These are phyloP conservation scores for Cadophora sp. DNA, from an alignment of 2,329 filamentous ascomycete species.

Conservation along the genomic window DNA sequence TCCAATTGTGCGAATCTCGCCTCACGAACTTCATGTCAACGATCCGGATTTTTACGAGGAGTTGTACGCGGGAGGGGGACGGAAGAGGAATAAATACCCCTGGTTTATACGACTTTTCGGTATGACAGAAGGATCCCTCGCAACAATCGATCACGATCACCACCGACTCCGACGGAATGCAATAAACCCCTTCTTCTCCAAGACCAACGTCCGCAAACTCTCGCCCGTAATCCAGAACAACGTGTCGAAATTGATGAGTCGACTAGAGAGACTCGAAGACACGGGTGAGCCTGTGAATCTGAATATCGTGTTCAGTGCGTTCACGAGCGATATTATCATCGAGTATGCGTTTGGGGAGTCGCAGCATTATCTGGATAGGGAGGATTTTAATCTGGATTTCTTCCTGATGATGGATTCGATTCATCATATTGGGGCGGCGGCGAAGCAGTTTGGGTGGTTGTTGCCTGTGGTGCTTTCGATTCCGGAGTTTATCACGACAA, in stretches of 20 bases:
- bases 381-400: constrained; percentile 7
- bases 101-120: constrained; percentile 12
- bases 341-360: constrained; percentile 31
- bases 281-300: constrained; percentile 6
- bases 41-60: constrained; percentile 49
- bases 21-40: constrained; percentile 50
- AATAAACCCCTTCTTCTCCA: constrained; percentile 33
- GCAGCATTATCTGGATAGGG: not conserved
- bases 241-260: not conserved
- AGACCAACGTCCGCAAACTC: constrained; percentile 18
- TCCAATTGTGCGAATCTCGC: constrained; percentile 47
- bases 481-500: constrained; percentile 14
- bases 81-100: not conserved
- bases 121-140: constrained; percentile 20
- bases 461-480: constrained; percentile 10
- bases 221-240: constrained; percentile 25
- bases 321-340: constrained; percentile 18
- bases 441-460: constrained; percentile 18
- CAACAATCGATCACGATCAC: constrained; percentile 28
- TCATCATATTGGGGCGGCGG: constrained; percentile 10
- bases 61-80: constrained; percentile 44
- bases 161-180: constrained; percentile 26
- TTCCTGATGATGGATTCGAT: constrained; percentile 5
- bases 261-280: not conserved
- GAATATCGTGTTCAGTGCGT: not conserved